Conservation (phyloP, 352 stramenopile genomes). For the Globisporangium uncinulatum region DNA sequence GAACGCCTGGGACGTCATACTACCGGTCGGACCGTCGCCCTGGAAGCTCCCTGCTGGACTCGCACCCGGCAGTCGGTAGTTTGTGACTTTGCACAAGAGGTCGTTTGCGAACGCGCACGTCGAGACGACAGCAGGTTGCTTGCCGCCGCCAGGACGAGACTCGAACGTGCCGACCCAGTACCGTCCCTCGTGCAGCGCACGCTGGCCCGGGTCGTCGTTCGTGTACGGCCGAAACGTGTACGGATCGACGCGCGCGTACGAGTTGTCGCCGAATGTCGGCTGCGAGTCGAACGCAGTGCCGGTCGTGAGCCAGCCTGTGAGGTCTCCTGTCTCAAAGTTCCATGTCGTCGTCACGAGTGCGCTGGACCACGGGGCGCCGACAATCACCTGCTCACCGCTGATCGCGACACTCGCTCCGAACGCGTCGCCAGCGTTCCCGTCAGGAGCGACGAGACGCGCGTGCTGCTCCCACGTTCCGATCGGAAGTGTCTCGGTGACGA, state of each 20-base stretch:
- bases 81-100: conserved; percentile 40
- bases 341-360: conserved; percentile 89
- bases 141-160: conserved; percentile 69
- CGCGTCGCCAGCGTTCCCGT: conserved; percentile 67
- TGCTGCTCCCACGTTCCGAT: conserved; percentile 69
- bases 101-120: conserved; percentile 69
- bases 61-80: conserved; percentile 76
- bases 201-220: conserved; percentile 35
- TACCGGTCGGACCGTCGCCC: conserved; percentile 89
- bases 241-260: conserved; percentile 66
- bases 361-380: conserved; percentile 60
- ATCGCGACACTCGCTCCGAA: conserved; percentile 76
- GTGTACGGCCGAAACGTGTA: conserved; percentile 42
- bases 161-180: conserved; percentile 97
- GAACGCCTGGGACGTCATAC: conserved; percentile 93
- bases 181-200: conserved; percentile 63
- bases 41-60: conserved; percentile 71
- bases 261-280: conserved; percentile 95
- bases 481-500: conserved; percentile 35
- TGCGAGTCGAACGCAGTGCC: conserved; percentile 92
- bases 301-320: conserved; percentile 91
- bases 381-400: conserved; percentile 69
- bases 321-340: conserved; percentile 96
- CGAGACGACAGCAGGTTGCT: conserved; percentile 32
- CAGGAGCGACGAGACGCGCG: conserved; percentile 41